Percentiles rank a stretch among this genome's conserved stretches.
phyloP scores from a whole-genome alignment of 2,329 filamentous ascomycete species.

The Xylaria sp. region DNA sequence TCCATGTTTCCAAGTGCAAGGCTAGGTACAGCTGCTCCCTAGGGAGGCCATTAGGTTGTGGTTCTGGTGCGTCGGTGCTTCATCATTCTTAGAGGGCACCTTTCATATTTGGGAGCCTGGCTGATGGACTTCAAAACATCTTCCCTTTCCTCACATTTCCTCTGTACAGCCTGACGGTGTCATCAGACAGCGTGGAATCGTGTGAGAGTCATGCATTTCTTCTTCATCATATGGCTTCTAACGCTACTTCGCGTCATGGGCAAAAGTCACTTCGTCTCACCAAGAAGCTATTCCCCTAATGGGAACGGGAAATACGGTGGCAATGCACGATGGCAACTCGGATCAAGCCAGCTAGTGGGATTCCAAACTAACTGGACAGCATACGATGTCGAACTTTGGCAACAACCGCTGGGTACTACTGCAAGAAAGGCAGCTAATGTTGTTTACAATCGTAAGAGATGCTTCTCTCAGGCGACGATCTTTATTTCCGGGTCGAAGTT shows the following conservation, averaged over 20 bases:
- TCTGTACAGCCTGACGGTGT: neutral
- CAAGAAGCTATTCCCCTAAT: neutral
- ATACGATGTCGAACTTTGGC: conserved; percentile 17
- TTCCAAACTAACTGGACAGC: conserved; percentile 1
- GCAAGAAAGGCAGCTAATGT: neutral
- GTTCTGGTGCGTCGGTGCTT: neutral
- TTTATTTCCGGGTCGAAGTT: neutral
- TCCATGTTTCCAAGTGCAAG: neutral
- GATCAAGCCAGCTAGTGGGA: conserved; percentile 10
- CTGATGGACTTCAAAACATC: neutral
- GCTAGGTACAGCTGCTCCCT: neutral
- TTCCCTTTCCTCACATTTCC: neutral
- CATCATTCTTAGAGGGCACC: neutral
- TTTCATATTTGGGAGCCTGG: neutral
- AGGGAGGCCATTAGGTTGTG: neutral
- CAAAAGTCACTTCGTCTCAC: conserved; percentile 10
- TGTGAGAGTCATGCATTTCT: neutral
- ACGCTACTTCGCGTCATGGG: neutral
- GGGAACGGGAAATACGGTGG: neutral
- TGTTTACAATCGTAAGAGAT: conserved; percentile 6
- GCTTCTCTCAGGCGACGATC: neutral
- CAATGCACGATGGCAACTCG: neutral
- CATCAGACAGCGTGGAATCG: neutral
- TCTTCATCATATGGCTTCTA: neutral
- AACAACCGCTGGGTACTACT: neutral